These are phyloP conservation scores for Schizophyllum commune DNA, from an alignment of 1,284 basidiomycete species.

Conservation along the genomic window DNA sequence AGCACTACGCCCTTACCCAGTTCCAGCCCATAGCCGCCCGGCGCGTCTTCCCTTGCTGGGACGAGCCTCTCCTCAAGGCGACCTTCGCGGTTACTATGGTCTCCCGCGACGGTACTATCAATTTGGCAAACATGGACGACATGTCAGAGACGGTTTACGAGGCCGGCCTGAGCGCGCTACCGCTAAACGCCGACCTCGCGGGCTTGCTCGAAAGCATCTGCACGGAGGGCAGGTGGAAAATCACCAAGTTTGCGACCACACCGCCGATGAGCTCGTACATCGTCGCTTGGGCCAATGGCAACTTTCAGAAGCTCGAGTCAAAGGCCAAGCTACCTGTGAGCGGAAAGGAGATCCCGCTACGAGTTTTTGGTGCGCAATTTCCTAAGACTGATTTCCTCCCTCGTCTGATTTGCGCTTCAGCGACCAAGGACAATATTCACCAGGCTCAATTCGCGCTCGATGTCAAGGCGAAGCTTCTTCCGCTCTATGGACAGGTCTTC, in stretches of 20 bases:
- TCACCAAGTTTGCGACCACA: constrained; percentile 72
- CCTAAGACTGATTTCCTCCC: no score
- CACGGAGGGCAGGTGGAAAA: constrained; percentile 58
- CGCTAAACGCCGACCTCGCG: constrained; percentile 23
- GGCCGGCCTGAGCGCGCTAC: constrained; percentile 8
- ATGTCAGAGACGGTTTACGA: constrained; percentile 44
- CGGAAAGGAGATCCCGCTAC: constrained; percentile 75
- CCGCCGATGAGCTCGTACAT: constrained; percentile 89
- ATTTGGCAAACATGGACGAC: constrained; percentile 83
- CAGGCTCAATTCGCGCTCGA: constrained; percentile 83
- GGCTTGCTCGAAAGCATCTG: constrained; percentile 29
- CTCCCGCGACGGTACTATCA: constrained; percentile 70
- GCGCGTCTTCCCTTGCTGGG: constrained; percentile 84
- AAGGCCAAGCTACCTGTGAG: constrained; percentile 80
- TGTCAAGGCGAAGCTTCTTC: constrained; percentile 80
- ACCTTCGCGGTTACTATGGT: constrained; percentile 82
- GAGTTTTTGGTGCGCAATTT: constrained; percentile 86
- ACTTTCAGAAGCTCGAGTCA: constrained; percentile 69
- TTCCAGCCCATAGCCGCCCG: constrained; percentile 83
- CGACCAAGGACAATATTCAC: constrained; percentile 79
- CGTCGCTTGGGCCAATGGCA: constrained; percentile 86
- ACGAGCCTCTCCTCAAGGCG: constrained; percentile 90
- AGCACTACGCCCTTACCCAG: constrained; percentile 76
- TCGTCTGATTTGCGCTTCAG: constrained; percentile 26
- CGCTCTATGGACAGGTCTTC: constrained; percentile 91